Percentiles rank a stretch among this genome's conserved stretches.
Conservation (phyloP, 2,329 filamentous ascomycete species). For the Fusarium siculi region DNA sequence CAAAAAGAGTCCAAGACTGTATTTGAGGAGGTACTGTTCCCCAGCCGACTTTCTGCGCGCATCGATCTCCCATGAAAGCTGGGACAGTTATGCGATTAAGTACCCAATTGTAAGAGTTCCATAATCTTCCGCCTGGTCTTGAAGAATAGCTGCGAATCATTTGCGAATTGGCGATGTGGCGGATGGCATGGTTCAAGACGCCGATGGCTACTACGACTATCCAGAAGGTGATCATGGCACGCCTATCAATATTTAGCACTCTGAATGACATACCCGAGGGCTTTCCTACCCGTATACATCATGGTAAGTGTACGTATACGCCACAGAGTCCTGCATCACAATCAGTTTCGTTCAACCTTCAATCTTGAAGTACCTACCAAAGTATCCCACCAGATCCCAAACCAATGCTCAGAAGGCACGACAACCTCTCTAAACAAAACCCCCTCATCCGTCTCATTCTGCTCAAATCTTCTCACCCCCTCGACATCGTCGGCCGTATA, state of each 20-base stretch:
- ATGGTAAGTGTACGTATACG: constrained; percentile 51
- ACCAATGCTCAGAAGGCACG: constrained; percentile 50
- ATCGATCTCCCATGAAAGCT: constrained; percentile 51
- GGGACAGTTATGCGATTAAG: constrained; percentile 51
- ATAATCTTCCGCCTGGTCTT: not conserved
- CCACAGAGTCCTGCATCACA: constrained; percentile 46
- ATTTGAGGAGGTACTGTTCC: constrained; percentile 57
- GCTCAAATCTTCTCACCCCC: constrained; percentile 44
- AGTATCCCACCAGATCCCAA: constrained; percentile 51
- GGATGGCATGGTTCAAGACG: constrained; percentile 45
- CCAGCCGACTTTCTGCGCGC: constrained; percentile 57
- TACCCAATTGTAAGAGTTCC: constrained; percentile 42
- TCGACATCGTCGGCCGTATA: constrained; percentile 51
- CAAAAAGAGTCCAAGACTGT: constrained; percentile 54
- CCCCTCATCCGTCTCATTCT: constrained; percentile 37
- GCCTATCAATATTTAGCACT: constrained; percentile 30
- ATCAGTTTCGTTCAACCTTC: not conserved
- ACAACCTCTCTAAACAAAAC: constrained; percentile 45
- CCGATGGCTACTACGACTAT: constrained; percentile 51
- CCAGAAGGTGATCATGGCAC: constrained; percentile 56
- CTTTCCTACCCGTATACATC: constrained; percentile 50
- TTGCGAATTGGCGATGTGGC: constrained; percentile 13
- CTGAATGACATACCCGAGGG: rapidly evolving
- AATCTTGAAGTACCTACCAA: constrained; percentile 43
- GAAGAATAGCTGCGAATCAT: not conserved